Conservation (phyloP, 345 rosid genomes). For the Fremontodendron californicum region DNA sequence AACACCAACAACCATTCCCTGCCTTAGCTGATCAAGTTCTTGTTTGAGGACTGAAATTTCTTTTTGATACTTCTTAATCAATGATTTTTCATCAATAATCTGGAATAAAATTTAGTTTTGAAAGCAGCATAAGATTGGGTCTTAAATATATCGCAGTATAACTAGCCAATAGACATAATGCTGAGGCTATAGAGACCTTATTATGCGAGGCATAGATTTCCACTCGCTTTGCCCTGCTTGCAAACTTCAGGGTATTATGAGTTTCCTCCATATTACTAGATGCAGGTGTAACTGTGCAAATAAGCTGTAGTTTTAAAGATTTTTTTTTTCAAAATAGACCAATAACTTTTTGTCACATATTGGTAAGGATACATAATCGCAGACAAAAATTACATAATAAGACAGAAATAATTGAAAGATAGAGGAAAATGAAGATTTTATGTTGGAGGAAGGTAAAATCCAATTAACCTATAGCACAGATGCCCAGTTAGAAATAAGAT, state of each 20-base stretch:
- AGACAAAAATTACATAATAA: not conserved
- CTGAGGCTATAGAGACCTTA: conserved; percentile 49
- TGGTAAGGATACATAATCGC: not conserved
- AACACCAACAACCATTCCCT: conserved; percentile 83
- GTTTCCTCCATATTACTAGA: conserved; percentile 97
- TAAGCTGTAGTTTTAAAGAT: conserved; percentile 56
- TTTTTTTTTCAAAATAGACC: conserved; percentile 10
- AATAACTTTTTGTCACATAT: not conserved
- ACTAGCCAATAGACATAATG: not conserved
- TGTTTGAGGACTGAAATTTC: conserved; percentile 75
- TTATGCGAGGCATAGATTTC: conserved; percentile 95
- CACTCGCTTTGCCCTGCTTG: conserved; percentile 92
- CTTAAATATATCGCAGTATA: conserved; percentile 7
- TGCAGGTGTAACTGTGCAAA: conserved; percentile 96
- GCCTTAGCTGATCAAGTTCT: conserved; percentile 88
- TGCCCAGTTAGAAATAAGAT: not conserved
- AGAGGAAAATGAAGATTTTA: not conserved
- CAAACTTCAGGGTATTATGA: conserved; percentile 93
- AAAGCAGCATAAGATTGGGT: conserved; percentile 19
- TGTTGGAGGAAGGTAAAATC: not conserved
- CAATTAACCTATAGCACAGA: not conserved
- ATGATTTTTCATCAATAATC: conserved; percentile 97
- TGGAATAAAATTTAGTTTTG: conserved; percentile 30
- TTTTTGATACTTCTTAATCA: conserved; percentile 93
- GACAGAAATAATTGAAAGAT: not conserved